Base-by-base conservation (phyloP, 2,329 filamentous ascomycete genomes). In the Xylaria digitata region DNA sequence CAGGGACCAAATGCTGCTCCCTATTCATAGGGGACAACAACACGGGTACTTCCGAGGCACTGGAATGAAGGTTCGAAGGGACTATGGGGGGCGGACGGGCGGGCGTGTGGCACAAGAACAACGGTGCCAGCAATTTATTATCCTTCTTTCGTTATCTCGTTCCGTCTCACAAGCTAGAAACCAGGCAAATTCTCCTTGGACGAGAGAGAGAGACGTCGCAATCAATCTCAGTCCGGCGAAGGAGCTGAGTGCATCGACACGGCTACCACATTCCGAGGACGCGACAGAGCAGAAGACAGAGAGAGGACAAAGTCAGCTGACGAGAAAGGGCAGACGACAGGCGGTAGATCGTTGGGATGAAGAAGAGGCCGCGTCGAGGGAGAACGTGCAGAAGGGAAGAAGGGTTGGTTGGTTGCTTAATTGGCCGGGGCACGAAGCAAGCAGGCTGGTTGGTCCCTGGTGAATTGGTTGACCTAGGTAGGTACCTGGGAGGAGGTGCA, bases 241-340 rank as follows among this genome's bases (percentile, higher is more conserved):
- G 86, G 85, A 87, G 82, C 85, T 87, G 85, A 87, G 85, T 79
- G 78, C 80, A 81, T 80, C 79, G 80, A 81, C 79, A 77, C 77
- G 79, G 80, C 83, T 87, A 87, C 85, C 85, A 83, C 86, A 88
- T 88, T 84, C 83, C 85, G 84, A 57, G 75, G 71, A 71, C 64
- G 59, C 67, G 70, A 71, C 61, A 52, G 62, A 48, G 53, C 42
- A 62, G 65, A 61, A 61, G 9, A 40, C 37, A 40, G 37, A 26
- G 26, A 61, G 34, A 43, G 26, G 13, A 23, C 34, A 26, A 49
- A 50, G 60, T 48, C 37, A 23, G 50, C 56, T 42, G 60, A 40
- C 49, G 26, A 52, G 26, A 48, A 54, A 55, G 48, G 23, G 54
- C 56, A 55, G 65, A 63, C 40, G 49, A 48, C 48, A 55, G 58